Conservation (phyloP, 2,329 filamentous ascomycete species). For the Claviceps sp. region DNA sequence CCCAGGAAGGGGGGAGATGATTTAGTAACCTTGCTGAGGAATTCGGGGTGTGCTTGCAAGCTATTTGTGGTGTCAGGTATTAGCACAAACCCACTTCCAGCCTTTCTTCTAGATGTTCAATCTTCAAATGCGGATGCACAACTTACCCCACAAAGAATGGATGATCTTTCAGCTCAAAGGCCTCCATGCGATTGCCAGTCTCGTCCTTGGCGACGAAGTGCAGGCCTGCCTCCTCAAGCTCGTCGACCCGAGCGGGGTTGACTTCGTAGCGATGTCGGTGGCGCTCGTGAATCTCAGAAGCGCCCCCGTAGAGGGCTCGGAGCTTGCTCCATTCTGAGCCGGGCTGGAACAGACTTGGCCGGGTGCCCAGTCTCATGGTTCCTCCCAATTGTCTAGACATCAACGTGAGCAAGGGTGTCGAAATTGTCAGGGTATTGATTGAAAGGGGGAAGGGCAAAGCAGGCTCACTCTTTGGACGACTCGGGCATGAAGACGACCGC, state of each 20-base stretch:
- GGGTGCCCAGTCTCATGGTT: constrained; percentile 73
- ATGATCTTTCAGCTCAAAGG: constrained; percentile 70
- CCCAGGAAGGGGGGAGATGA: constrained; percentile 53
- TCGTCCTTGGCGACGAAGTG: constrained; percentile 69
- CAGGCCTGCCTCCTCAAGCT: constrained; percentile 55
- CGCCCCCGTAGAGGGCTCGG: constrained; percentile 56
- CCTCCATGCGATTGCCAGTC: constrained; percentile 66
- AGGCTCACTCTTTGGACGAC: constrained; percentile 24
- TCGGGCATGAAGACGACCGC: constrained; percentile 92
- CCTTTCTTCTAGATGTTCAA: background rate
- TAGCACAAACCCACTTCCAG: background rate
- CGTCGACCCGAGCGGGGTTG: constrained; percentile 63
- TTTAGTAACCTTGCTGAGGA: constrained; percentile 42
- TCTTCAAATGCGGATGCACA: background rate
- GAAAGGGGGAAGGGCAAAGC: background rate
- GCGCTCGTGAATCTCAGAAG: constrained; percentile 49
- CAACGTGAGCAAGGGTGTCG: background rate
- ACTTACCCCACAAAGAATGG: constrained; percentile 54
- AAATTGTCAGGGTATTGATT: no score
- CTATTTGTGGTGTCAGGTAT: constrained; percentile 15
- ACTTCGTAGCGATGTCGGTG: constrained; percentile 88
- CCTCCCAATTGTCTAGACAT: constrained; percentile 47
- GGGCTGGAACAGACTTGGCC: constrained; percentile 61
- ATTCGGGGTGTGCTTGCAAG: constrained; percentile 85
- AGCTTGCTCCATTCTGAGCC: constrained; percentile 68